These are phyloP conservation scores for Sphagnum contortum DNA, from an alignment of 225 moss, liverwort and hornwort species.

Conservation along the genomic window DNA sequence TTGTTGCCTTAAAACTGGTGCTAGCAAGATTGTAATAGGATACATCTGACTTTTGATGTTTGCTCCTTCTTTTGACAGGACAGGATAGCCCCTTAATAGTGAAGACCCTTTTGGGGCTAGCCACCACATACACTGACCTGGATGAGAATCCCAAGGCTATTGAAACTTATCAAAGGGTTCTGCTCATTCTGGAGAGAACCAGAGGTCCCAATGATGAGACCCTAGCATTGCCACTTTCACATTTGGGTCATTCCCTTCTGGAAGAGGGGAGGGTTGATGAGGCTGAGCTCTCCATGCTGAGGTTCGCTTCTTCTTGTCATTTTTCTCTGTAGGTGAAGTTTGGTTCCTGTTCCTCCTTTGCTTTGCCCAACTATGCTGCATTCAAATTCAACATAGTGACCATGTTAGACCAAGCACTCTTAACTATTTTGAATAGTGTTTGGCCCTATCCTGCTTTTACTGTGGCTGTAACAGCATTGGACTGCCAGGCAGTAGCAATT, in stretches of 20 bases:
- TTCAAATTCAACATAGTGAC: background rate
- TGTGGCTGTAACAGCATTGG: too few relatives aligned
- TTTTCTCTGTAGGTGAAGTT: too few relatives aligned
- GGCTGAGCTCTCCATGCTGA: conserved; percentile 50
- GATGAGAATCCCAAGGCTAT: conserved; percentile 49
- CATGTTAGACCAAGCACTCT: too few relatives aligned
- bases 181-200: conserved; percentile 56
- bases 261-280: conserved; percentile 60
- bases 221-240: conserved; percentile 78
- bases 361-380: background rate
- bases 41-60: too few relatives aligned
- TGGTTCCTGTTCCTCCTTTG: background rate
- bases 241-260: conserved; percentile 71
- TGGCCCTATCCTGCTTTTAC: too few relatives aligned
- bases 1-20: too few relatives aligned
- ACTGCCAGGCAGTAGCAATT: too few relatives aligned
- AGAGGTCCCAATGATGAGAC: conserved; percentile 48
- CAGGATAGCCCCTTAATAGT: conserved; percentile 54
- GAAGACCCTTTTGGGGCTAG: conserved; percentile 70
- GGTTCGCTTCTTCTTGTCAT: conserved; percentile 18
- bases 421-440: too few relatives aligned
- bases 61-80: conserved; percentile 23
- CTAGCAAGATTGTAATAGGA: too few relatives aligned
- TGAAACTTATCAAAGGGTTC: conserved; percentile 46
- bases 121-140: conserved; percentile 54